These are phyloP conservation scores for Globisporangium yorkense DNA, from an alignment of 352 stramenopile species.

Conservation along the genomic window DNA sequence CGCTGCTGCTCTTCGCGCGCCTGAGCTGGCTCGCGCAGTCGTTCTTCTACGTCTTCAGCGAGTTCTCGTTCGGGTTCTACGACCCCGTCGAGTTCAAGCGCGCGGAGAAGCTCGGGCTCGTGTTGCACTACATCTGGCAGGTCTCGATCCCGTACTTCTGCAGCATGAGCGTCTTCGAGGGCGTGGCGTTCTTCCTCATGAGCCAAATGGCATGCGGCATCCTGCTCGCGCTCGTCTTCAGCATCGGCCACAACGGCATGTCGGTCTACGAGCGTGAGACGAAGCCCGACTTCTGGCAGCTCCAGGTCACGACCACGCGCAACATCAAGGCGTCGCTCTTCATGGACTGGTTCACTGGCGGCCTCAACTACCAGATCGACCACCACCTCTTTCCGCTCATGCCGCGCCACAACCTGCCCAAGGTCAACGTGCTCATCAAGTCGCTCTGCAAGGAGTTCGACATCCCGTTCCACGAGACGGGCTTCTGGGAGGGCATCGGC, in stretches of 20 bases:
- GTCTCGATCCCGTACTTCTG: constrained; percentile 66
- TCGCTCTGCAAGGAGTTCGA: constrained; percentile 97
- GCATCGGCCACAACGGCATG: constrained; percentile 98
- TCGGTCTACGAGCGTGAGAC: constrained; percentile 93
- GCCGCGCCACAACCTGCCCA: constrained; percentile 93
- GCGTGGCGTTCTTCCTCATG: constrained; percentile 78
- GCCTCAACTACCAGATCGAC: constrained; percentile 98
- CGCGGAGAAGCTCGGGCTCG: constrained; percentile 62
- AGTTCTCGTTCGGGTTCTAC: constrained; percentile 76
- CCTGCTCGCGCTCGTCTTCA: constrained; percentile 95
- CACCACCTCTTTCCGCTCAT: constrained; percentile 98
- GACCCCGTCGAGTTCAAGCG: constrained; percentile 88
- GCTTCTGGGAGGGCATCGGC: constrained; percentile 89
- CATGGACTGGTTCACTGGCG: constrained; percentile 98
- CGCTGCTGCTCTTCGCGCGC: constrained; percentile 94
- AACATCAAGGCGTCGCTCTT: constrained; percentile 94
- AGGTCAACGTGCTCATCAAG: constrained; percentile 93
- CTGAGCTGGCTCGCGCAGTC: constrained; percentile 97
- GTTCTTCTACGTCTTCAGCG: constrained; percentile 92
- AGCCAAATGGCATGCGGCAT: constrained; percentile 90
- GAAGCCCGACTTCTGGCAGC: constrained; percentile 97
- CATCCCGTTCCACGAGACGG: constrained; percentile 95
- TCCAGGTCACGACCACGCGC: constrained; percentile 97
- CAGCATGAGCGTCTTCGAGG: constrained; percentile 64
- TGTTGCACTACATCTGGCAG: constrained; percentile 92